These are phyloP conservation scores for Naganishia friedmannii DNA, from an alignment of 768 basidiomycete species.

Conservation along the genomic window DNA sequence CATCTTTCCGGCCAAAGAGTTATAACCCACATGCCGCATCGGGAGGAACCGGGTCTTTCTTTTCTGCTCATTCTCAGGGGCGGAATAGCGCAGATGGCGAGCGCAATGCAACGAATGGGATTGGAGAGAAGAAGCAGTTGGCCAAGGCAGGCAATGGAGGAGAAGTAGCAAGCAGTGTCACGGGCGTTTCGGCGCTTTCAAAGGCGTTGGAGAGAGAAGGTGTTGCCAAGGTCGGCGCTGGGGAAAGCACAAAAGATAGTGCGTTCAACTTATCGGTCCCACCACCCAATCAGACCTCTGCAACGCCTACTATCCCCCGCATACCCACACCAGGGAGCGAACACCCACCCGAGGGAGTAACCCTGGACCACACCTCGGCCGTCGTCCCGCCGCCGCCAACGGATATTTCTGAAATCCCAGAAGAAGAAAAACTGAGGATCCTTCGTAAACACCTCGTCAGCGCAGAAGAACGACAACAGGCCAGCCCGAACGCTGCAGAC, in stretches of 20 bases:
- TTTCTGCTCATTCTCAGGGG: background rate
- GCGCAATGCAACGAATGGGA: background rate
- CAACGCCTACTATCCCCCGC: background rate
- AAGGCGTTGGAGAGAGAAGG: slow-evolving; percentile 7
- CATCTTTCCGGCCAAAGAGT: slow-evolving; percentile 14
- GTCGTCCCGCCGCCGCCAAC: slow-evolving; percentile 27
- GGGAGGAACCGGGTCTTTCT: slow-evolving; percentile 19
- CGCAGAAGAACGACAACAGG: slow-evolving; percentile 61
- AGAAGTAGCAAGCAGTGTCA: background rate
- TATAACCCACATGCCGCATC: slow-evolving; percentile 28
- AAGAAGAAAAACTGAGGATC: slow-evolving; percentile 79
- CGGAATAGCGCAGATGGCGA: background rate
- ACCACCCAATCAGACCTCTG: background rate
- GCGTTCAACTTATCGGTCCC: background rate
- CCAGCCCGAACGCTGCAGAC: slow-evolving; percentile 42
- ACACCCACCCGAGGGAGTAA: background rate
- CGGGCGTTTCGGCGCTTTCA: background rate
- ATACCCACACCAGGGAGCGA: slow-evolving; percentile 5
- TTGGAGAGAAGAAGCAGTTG: slow-evolving; percentile 25
- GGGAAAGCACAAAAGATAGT: background rate
- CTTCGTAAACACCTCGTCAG: slow-evolving; percentile 76
- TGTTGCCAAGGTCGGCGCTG: background rate
- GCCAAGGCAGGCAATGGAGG: background rate
- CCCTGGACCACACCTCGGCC: background rate
- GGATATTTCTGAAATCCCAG: slow-evolving; percentile 56